Evolutionary conservation across 768 basidiomycete genomes (phyloP), one percentile per base, ranked within the genome.

Genomic region (Tulasnella sp.): DNA sequence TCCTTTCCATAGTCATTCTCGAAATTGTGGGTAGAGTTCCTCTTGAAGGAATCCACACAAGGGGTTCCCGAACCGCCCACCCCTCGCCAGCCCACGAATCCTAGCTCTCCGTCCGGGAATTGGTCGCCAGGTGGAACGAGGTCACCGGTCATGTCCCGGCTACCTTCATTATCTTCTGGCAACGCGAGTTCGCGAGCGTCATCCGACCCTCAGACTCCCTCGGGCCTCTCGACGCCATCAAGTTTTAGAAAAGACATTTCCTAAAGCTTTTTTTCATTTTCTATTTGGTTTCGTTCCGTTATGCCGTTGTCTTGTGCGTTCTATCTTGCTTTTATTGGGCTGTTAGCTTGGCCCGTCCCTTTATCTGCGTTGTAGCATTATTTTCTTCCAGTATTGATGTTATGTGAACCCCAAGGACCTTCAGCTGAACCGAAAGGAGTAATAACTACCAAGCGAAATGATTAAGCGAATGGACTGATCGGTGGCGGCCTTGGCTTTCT

Each of bases 1-100:
- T 6, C 69, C 32, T 20, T 48, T 35, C 39, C 79, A 16, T 80
- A 99, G 96, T 97, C 95, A 0, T 99, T 99, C 86, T 96, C 95
- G 51, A 93, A 96, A 70, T 89, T 98, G 15, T 99, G 96, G 92
- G 97, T 99, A 70, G 98, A 99, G 84, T 99, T 97, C 83, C 88
- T 99, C 4, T 91, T 99, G 80, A 97, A 95, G 32, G 97, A 99
- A 86, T 92, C 96, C 0, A 87, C 88, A 57, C 85, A 86, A 81
- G 90, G 85, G 11, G 18, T n/a, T 32, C 48, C 55, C 48, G 75
- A 76, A n/a, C 48, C 75, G 5, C 39, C 70, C 29, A 77, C 67
- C 20, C 29, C 77, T 29, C 61, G 69, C 11, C 67, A 44, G 39
- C 16, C 29, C 3, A 44, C 77, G n/a, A 37, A 44, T 70, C 77